These are phyloP conservation scores for Mesostigma viride DNA, from an alignment of 139 green algal species.

Conservation along the genomic window DNA sequence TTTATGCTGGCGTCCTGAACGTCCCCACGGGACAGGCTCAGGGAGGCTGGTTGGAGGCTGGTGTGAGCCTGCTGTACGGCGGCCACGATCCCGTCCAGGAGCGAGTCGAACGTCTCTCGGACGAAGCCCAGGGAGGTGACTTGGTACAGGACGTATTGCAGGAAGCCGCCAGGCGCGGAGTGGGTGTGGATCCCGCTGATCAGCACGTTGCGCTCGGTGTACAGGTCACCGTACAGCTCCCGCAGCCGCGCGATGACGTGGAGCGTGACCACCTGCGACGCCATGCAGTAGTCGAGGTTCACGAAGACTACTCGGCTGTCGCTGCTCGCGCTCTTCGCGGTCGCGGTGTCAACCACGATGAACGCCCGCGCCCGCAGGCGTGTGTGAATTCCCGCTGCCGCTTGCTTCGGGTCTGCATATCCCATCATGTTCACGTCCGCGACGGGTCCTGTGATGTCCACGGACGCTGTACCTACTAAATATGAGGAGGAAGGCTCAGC, in stretches of 20 bases:
- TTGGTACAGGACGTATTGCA: constrained; percentile 56
- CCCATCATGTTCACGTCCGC: constrained; percentile 80
- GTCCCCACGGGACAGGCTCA: constrained; percentile 31
- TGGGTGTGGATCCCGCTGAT: constrained; percentile 77
- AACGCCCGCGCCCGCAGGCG: constrained; percentile 61
- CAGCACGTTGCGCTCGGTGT: constrained; percentile 57
- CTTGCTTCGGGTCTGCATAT: constrained; percentile 62
- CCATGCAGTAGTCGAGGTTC: constrained; percentile 75
- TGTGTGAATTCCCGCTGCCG: constrained; percentile 58
- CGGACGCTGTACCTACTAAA: not conserved
- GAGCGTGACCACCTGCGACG: constrained; percentile 63
- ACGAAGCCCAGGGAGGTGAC: constrained; percentile 71
- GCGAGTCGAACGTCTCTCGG: constrained; percentile 55
- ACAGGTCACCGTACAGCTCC: constrained; percentile 51
- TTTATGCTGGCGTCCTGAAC: constrained; percentile 57
- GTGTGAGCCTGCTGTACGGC: constrained; percentile 52
- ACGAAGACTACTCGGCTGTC: constrained; percentile 63
- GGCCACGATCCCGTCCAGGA: constrained; percentile 60
- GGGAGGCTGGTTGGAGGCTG: constrained; percentile 30
- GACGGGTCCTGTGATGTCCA: not conserved
- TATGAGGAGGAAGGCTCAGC: not conserved
- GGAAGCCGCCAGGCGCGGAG: constrained; percentile 53
- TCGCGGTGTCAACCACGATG: constrained; percentile 37
- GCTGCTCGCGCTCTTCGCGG: constrained; percentile 9
- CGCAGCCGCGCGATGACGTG: constrained; percentile 35